Percentiles rank a stretch among this genome's conserved stretches.
Evolutionary conservation across 495 filamentous ascomycete species (phyloP).

Genomic region (Podospora sp.): DNA sequence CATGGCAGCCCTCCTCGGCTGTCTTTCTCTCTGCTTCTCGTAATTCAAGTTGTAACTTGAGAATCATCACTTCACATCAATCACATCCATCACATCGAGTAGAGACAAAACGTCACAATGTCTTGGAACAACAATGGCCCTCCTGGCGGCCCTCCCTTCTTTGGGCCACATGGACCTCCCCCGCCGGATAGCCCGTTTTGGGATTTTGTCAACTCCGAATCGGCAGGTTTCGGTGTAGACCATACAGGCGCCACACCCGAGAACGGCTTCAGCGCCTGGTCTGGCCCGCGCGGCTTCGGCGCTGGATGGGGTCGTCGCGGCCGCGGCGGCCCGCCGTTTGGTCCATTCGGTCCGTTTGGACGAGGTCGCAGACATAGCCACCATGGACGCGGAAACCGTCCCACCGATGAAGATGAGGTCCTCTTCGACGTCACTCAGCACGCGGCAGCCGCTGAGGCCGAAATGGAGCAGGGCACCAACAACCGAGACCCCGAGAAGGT

Average conservation of each 20-base stretch:
- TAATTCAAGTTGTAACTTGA: no score
- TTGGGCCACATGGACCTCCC: conserved; percentile 2
- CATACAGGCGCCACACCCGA: conserved; percentile 28
- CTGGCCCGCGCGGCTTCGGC: conserved; percentile 24
- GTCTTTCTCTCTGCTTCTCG: not conserved
- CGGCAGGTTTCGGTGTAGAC: conserved; percentile 38
- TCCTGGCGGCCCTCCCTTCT: not conserved
- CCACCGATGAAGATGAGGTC: conserved; percentile 21
- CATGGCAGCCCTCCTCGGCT: not conserved
- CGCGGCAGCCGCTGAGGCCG: conserved; percentile 24
- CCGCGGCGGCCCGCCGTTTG: not conserved
- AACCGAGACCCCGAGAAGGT: conserved; percentile 22
- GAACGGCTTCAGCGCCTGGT: conserved; percentile 35
- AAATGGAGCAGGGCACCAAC: conserved; percentile 10
- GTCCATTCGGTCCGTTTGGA: conserved; percentile 20
- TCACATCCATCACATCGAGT: not conserved
- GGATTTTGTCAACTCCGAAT: conserved; percentile 34
- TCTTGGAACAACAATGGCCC: conserved; percentile 2
- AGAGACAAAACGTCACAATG: not conserved
- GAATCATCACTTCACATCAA: not conserved
- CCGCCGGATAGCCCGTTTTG: conserved; percentile 27
- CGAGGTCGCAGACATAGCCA: conserved; percentile 11
- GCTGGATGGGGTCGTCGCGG: conserved; percentile 26
- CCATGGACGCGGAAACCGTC: conserved; percentile 13
- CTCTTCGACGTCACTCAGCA: conserved; percentile 24